Conservation (phyloP, 2,329 filamentous ascomycete genomes). For the Metarhizium humberi region DNA sequence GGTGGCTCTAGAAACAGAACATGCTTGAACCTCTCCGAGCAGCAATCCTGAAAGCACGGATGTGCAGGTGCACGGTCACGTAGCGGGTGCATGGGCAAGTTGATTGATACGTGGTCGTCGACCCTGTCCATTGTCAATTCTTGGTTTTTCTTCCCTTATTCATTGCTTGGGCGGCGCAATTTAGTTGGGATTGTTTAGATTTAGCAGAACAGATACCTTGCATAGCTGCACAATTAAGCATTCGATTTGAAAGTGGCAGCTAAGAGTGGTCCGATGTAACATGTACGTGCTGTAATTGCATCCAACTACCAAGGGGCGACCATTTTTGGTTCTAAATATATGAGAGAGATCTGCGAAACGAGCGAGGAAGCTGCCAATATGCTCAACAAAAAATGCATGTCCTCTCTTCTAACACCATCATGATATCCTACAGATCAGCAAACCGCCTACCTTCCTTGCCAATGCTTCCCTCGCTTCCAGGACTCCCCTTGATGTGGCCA, state of each 20-base stretch:
- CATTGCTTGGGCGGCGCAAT: neutral
- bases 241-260: neutral
- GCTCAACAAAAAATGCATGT: neutral
- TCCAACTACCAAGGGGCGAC: neutral
- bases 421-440: slow-evolving; percentile 64
- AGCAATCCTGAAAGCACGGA: neutral
- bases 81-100: neutral
- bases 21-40: neutral
- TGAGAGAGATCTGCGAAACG: neutral
- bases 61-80: neutral
- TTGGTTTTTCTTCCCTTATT: neutral
- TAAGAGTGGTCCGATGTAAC: neutral
- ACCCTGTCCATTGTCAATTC: neutral
- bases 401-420: slow-evolving; percentile 15
- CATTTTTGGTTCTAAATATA: neutral
- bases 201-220: slow-evolving; percentile 9
- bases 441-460: slow-evolving; percentile 69
- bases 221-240: slow-evolving; percentile 7
- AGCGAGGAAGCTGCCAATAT: neutral
- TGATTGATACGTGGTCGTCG: neutral
- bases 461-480: slow-evolving; percentile 77
- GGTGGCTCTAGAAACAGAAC: neutral
- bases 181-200: neutral
- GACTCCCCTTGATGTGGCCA: slow-evolving; percentile 69
- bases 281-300: neutral